These are phyloP conservation scores for Leccinum solheimii DNA, from an alignment of 1,284 basidiomycete genomes.

Conservation along the genomic window DNA sequence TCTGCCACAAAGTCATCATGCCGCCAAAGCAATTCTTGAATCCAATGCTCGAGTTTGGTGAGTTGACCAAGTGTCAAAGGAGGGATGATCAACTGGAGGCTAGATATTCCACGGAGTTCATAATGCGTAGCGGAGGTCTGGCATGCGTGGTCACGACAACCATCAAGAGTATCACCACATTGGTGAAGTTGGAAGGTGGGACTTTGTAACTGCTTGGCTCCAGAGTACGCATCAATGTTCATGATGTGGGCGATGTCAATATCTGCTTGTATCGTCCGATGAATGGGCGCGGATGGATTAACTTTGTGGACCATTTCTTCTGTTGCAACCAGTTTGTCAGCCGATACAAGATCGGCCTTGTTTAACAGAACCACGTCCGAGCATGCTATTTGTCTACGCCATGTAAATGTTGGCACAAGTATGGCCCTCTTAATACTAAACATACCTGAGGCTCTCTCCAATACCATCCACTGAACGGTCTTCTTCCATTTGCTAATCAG, in stretches of 20 bases:
- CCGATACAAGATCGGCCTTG: conserved; percentile 75
- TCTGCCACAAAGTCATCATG: conserved; percentile 33
- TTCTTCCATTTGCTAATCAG: conserved; percentile 77
- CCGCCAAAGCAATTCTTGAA: conserved; percentile 81
- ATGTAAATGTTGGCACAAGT: neutral
- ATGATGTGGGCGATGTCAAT: conserved; percentile 76
- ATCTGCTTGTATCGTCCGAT: conserved; percentile 66
- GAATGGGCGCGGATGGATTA: conserved; percentile 76
- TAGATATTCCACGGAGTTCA: conserved; percentile 71
- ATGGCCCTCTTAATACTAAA: conserved; percentile 14
- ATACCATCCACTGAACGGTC: conserved; percentile 64
- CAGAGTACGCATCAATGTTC: conserved; percentile 74
- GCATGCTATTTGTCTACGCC: conserved; percentile 79
- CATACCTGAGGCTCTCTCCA: conserved; percentile 75
- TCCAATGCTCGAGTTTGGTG: conserved; percentile 69
- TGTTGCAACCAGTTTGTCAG: conserved; percentile 42
- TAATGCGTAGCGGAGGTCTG: conserved; percentile 45
- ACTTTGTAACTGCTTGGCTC: conserved; percentile 29
- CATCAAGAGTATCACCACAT: conserved; percentile 32
- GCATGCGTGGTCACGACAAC: conserved; percentile 17
- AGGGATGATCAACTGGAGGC: conserved; percentile 68
- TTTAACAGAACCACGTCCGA: conserved; percentile 90
- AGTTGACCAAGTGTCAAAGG: conserved; percentile 48
- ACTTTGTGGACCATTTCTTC: conserved; percentile 65
- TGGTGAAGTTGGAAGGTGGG: conserved; percentile 26